phyloP scores from a whole-genome alignment of 1,284 basidiomycete genomes.

The Microbotryomycetes sp. region DNA sequence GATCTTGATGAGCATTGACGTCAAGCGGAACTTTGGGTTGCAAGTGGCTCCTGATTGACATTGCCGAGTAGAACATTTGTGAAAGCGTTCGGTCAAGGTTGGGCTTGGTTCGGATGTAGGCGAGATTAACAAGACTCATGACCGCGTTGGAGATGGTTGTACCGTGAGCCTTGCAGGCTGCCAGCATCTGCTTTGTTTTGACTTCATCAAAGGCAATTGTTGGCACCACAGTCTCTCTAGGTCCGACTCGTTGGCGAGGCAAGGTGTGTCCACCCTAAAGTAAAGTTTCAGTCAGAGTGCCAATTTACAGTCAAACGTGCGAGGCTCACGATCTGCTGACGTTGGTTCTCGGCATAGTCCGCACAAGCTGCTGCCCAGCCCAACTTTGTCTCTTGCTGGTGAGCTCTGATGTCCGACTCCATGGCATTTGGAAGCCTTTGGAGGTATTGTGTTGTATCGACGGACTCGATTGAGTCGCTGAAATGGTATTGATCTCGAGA shows the following conservation, averaged over 20 bases:
- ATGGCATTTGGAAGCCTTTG: slow-evolving; percentile 10
- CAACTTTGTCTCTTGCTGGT: neutral
- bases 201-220: slow-evolving; percentile 55
- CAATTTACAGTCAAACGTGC: neutral
- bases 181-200: slow-evolving; percentile 50
- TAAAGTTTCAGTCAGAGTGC: neutral
- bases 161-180: slow-evolving; percentile 59
- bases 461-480: neutral
- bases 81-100: slow-evolving; percentile 48
- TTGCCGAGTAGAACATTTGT: slow-evolving; percentile 68
- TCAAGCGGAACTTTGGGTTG: slow-evolving; percentile 16
- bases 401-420: slow-evolving; percentile 15
- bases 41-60: slow-evolving; percentile 63
- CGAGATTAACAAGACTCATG: slow-evolving; percentile 66
- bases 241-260: slow-evolving; percentile 45
- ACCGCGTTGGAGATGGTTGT: slow-evolving; percentile 67
- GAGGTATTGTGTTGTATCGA: neutral
- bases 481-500: neutral
- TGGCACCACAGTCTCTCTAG: slow-evolving; percentile 59
- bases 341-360: slow-evolving; percentile 54
- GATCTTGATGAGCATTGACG: slow-evolving; percentile 43
- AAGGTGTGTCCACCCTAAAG: slow-evolving; percentile 57
- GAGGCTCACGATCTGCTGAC: slow-evolving; percentile 45
- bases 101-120: slow-evolving; percentile 51
- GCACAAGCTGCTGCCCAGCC: slow-evolving; percentile 47